These are phyloP conservation scores for Ceratopteris richardii DNA, from an alignment of 75 land plant genomes.

Conservation along the genomic window DNA sequence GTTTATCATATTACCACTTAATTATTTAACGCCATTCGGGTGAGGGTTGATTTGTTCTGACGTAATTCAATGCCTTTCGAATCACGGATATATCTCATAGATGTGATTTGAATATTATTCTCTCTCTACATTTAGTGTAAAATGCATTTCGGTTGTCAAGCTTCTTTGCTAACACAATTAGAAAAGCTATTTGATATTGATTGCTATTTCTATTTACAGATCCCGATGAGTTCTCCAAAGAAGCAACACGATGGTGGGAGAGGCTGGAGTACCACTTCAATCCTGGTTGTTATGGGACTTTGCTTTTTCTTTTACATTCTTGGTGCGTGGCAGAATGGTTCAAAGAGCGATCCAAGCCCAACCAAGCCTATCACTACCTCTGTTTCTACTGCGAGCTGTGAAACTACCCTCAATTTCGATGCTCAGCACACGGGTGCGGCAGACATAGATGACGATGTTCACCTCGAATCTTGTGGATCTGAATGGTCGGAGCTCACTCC, in stretches of 20 bases:
- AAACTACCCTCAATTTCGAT: not conserved
- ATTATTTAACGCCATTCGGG: too few relatives aligned
- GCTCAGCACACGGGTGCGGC: not conserved
- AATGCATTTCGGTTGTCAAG: too few relatives aligned
- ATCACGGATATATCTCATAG: too few relatives aligned
- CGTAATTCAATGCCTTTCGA: too few relatives aligned
- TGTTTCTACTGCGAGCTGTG: not conserved
- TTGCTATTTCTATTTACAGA: too few relatives aligned
- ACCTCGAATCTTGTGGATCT: slow-evolving; percentile 38
- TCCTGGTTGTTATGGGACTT: slow-evolving; percentile 46
- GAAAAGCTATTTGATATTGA: too few relatives aligned
- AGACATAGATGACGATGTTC: not conserved
- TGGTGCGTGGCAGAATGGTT: slow-evolving; percentile 67
- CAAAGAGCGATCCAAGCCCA: not conserved
- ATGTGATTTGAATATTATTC: too few relatives aligned
- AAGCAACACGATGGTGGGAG: slow-evolving; percentile 33
- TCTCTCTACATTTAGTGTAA: too few relatives aligned
- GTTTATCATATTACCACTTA: too few relatives aligned
- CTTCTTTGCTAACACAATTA: too few relatives aligned
- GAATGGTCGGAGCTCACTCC: slow-evolving; percentile 66
- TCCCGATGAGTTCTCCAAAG: slow-evolving; percentile 43
- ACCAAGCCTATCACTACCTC: not conserved
- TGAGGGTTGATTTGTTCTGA: too few relatives aligned
- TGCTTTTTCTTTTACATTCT: slow-evolving; percentile 70
- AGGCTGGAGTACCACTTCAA: slow-evolving; percentile 44